Evolutionary conservation across 805 yeast species (phyloP), one percentile per base, ranked within the genome.

Genomic region (Yarrowia sp.): DNA sequence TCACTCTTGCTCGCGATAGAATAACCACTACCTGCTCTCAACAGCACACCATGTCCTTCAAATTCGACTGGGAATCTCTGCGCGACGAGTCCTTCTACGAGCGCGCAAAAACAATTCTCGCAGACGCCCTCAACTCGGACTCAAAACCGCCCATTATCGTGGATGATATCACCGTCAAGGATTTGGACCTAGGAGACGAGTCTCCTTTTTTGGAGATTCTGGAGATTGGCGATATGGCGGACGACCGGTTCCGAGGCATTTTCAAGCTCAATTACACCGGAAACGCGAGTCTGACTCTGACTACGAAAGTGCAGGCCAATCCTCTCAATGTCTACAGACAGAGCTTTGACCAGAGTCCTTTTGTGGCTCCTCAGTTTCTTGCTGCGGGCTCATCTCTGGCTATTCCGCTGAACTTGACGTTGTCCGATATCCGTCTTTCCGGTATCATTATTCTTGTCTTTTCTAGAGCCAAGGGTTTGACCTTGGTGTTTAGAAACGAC

Each of bases 401-500:
- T 15, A 84, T 91, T 61, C 97, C 97, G 4, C 79, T 91, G 69
- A 89, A 88, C 72, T 79, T 91, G 70, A 86, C 87, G 43, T 77
- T 91, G 64, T 84, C 91, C 44, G 86, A 88, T 65, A 86, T 91
- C 67, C 81, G 82, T 69, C 79, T 91, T 62, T 84, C 86, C 65
- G 95, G 96, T 1, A 91, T 92, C 66, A 91, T 92, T 28, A 88
- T 91, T 64, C 85, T 90, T 67, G 97, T 91, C 3, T 91, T 89
- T 73, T 84, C 88, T 33, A 87, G 89, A 71, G 81, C 88, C 3
- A 90, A 90, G 71, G 97, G 97, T 0, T 80, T 91, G 65, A 91
- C 97, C 0, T 78, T 91, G 44, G 97, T 91, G 35, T 91, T 91
- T 77, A 83, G 92, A 70, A 91, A 91, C 74, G 97, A 91, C 74